Evolutionary conservation across 2,329 filamentous ascomycete species (phyloP), one percentile per base, ranked within the genome.

Genomic region (Claviceps humidiphila): DNA sequence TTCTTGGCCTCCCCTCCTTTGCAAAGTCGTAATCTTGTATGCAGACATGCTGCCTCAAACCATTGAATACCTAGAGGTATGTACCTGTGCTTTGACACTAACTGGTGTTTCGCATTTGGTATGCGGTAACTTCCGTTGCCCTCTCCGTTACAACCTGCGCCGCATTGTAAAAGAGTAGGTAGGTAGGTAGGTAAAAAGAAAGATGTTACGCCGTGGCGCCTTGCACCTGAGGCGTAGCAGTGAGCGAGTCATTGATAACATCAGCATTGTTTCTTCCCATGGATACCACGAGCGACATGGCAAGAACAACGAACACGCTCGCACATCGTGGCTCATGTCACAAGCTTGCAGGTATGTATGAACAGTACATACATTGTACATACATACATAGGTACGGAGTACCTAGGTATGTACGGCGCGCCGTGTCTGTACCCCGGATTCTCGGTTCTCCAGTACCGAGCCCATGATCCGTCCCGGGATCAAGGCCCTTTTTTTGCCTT

Each of bases 371-470:
- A 30, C 7, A 8, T 26, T 20, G 17, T 24, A 24, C 22, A 24
- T 24, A 24, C 5, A 13, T 13, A 30, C 7, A 8, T 30, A 30
- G 6, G 26, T 34, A 34, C 9, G 9, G 30, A 34, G 30, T 24
- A 24, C 4, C 22, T 30, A 30, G 2, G 24, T 30, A 30, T 11
- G 30, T 34, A 11, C 9, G 9, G 30, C 30, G 30, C 42, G 46
- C 40, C 44, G 46, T 26, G 38, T n/a, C n/a, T 43, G 41, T n/a
- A 49, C 46, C 51, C 51, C 51, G 51, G 51, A 49, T 47, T 49
- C 42, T 52, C 40, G 51, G 51, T 38, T 20, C 34, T 51, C 42
- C 50, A 13, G 17, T 42, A 20, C 14, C 4, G n/a, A 42, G 41
- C 20, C 17, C 41, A 39, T 38, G 17, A 40, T 41, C 51, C 45